A percentile compares a stretch with the other conserved stretches of the same genome.
Conservation (phyloP, 2,329 filamentous ascomycete genomes). For the Aspergillus versicolor region DNA sequence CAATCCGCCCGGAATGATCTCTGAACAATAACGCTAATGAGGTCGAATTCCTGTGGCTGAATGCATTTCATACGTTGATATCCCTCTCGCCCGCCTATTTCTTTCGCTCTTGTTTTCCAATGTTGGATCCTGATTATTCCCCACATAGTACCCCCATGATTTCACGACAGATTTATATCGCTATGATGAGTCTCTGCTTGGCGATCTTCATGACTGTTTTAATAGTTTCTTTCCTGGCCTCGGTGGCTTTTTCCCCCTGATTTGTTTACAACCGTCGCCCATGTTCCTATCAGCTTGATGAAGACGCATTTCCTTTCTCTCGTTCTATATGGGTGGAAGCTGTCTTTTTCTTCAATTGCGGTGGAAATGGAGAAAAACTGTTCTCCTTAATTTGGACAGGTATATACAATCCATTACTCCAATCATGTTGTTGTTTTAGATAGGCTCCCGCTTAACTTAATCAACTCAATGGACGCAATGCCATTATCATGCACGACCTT, state of each 20-base stretch:
- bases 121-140: slow-evolving; percentile 30
- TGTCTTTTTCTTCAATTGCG: not conserved
- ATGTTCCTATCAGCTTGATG: not conserved
- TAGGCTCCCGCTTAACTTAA: not conserved
- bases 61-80: slow-evolving; percentile 10
- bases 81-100: slow-evolving; percentile 6
- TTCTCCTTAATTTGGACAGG: not conserved
- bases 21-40: not conserved
- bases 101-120: slow-evolving; percentile 8
- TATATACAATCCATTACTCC: slow-evolving; percentile 3
- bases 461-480: not conserved
- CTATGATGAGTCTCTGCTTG: slow-evolving; percentile 15
- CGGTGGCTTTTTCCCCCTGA: not conserved
- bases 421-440: not conserved
- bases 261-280: not conserved
- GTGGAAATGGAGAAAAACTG: not conserved
- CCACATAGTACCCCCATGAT: slow-evolving; percentile 34
- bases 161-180: slow-evolving; percentile 25
- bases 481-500: not conserved
- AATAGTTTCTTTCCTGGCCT: slow-evolving; percentile 5
- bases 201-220: slow-evolving; percentile 7
- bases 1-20: not conserved
- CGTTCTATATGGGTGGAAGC: not conserved
- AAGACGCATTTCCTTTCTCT: slow-evolving; percentile 1
- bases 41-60: not conserved